Evolutionary conservation across 805 yeast genomes (phyloP), one percentile per base, ranked within the genome.

Genomic region (Wickerhamomyces strasburgensis): DNA sequence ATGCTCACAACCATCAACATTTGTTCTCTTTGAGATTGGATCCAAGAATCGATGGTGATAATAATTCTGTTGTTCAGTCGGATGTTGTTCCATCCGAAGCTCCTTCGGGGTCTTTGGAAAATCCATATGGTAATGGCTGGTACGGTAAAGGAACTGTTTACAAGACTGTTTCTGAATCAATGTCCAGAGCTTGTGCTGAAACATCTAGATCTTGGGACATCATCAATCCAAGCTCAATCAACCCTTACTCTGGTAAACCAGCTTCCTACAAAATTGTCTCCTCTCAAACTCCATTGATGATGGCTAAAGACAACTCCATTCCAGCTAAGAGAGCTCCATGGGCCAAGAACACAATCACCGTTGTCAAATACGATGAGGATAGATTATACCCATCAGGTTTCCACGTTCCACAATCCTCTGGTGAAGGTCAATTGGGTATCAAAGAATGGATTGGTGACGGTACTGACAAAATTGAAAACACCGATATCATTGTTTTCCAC

Each of bases 1-100:
- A 81, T 54, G 94, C 94, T 29, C 90, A 84, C 65, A 83, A 84
- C 62, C 94, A 84, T 64, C 94, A 84, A 70, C 93, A 84, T 65
- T 63, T 84, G 65, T 84, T 84, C 61, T 73, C 86, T 14, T 68
- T 84, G 48, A 74, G 94, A 68, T 58, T 84, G 47, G 84, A 84
- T 57, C 90, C 94, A 48, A 74, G 87, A 69, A 65, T 84, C 44
- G 93, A 84, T 49, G 93, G 93, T 53, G 84, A 78, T 45, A 76
- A 76, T 49, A 84, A 84, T 67, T 79, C 89, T 35, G 82, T 79
- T 38, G 82, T 82, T 27, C 70, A 69, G 41, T 67, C 75, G 28
- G 90, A 84, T 56, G 88, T 84, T 36, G 59, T 62, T 32, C 62
- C 80, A 3, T 72, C 81, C 31, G 78, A 79, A 28, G 60, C 57